Base-by-base conservation (phyloP, 768 basidiomycete species). In the Ramaria sp. region DNA sequence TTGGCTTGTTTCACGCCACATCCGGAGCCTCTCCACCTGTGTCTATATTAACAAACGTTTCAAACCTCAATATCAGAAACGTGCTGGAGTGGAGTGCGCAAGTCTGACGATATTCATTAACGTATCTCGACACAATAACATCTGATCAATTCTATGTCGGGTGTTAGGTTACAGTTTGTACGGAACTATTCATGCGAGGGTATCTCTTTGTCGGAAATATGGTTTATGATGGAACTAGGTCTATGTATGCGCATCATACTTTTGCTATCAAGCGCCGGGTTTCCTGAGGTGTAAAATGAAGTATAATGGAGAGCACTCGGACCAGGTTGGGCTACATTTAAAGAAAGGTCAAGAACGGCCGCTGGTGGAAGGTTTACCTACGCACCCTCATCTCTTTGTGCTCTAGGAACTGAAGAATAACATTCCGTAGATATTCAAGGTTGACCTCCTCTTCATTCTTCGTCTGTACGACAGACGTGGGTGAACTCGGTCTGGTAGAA, bases 321-420 rank as follows among this genome's bases (percentile, higher is more conserved):
- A 98, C 82, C 30, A 99, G 81, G 61, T 92, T 89, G 0, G 92
- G 88, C 87, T 92, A 56, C 37, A 22, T n/a, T n/a, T n/a, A 37
- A 48, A 20, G 22, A n/a, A 49, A 10, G 13, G 56, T 57, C 55
- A 53, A 59, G 12, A 20, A 38, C 34, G 7, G 47, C 30, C 7
- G 13, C 41, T 3, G 37, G 27, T 37, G 52, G 6, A n/a, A 50
- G 13, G 34, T 25, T 16, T 22, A 8, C 41, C 3, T 38, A 72
- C 89, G 65, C 64, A 93, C 93, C 70, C 96, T 78, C 93, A 97
- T 97, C 67, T 98, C 93, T 66, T 95, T 93, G 70, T 97, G 89
- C 65, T 99, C 96, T 48, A 99, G 73, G 71, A 99, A 99, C 66
- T 98, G 96, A 44, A 99, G 67, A 55, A 98, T 91, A 30, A 98